Percentiles rank a stretch among this genome's conserved stretches.
phyloP scores from a whole-genome alignment of 2,329 filamentous ascomycete genomes.

The Penicillium corylophilum region DNA sequence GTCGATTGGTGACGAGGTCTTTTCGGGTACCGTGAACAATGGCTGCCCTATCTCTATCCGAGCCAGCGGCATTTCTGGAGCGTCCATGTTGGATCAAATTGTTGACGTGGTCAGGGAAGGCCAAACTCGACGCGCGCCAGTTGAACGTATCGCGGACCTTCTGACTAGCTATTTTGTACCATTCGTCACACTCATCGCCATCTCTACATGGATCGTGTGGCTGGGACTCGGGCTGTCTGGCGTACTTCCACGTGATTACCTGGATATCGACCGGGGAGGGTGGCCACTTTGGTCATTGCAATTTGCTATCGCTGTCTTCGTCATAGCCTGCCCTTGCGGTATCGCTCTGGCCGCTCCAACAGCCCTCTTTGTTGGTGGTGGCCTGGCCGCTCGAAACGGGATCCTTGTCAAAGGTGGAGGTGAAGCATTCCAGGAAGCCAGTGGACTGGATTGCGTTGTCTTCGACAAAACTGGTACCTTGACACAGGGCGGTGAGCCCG shows the following conservation, averaged over 20 bases:
- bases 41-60: slow-evolving; percentile 42
- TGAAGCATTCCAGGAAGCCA: slow-evolving; percentile 80
- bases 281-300: slow-evolving; percentile 56
- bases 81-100: slow-evolving; percentile 50
- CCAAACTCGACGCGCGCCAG: slow-evolving; percentile 46
- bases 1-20: slow-evolving; percentile 40
- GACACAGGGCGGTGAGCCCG: slow-evolving; percentile 56
- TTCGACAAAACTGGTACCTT: slow-evolving; percentile 87
- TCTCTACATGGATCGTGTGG: slow-evolving; percentile 47
- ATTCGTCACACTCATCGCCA: slow-evolving; percentile 45
- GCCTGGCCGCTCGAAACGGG: slow-evolving; percentile 40
- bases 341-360: slow-evolving; percentile 79
- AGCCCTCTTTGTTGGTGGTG: slow-evolving; percentile 77
- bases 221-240: slow-evolving; percentile 44
- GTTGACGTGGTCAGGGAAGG: slow-evolving; percentile 48
- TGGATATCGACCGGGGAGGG: slow-evolving; percentile 46
- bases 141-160: slow-evolving; percentile 46
- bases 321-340: slow-evolving; percentile 80
- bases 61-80: slow-evolving; percentile 44
- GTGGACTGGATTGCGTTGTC: slow-evolving; percentile 71
- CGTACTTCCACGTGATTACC: slow-evolving; percentile 48
- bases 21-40: slow-evolving; percentile 46
- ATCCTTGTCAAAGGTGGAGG: slow-evolving; percentile 80
- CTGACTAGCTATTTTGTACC: slow-evolving; percentile 49
- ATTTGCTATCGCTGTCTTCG: slow-evolving; percentile 77